Evolutionary conservation across 306 rosid species (phyloP), one percentile per base, ranked within the genome.

Genomic region (Abrus precatorius): DNA sequence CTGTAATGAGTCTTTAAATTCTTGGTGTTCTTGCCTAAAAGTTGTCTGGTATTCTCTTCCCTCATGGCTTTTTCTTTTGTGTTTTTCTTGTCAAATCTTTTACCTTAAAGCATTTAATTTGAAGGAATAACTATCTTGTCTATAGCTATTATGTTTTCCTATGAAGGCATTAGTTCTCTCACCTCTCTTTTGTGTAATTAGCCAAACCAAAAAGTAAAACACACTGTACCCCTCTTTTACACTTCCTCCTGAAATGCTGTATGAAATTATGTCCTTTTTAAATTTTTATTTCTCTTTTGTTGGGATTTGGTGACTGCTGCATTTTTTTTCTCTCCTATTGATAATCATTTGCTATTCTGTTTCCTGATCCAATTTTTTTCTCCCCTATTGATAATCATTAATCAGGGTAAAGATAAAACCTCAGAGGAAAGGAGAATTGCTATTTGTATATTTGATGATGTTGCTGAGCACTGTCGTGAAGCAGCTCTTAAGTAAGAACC

Each of bases 351-450:
- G 20, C 20, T 20, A 20, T 20, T 20, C 20, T 53, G 14, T 44
- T 48, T 57, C 48, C 32, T 64, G 59, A 62, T 50, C 55, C 48
- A 49, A 56, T 41, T 27, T 36, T 30, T 55, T 55, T 29, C 29
- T 53, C 54, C 38, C 4, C 54, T 57, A 7, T 66, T 78, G 20
- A 48, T 69, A 54, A 74, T 75, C 79, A 85, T n/a, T 49, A 53
- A 80, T 10, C 85, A 96, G 99, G 98, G 97, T 11, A 96, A 92
- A 86, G 99, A 93, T 85, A 96, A 86, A 84, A 80, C 98, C 33
- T 85, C 97, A 43, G 99, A 92, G 84, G 99, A 96, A 91, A 90
- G 99, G 88, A 89, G 99, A 79, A 96, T 93, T 40, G 93, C 98
- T 62, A 87, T 93, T 70, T 96, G 98, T 86, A 85, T 96, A 84